A percentile compares a stretch with the other conserved stretches of the same genome.
These are phyloP conservation scores for Carex myosuroides DNA, from an alignment of 176 grass and related monocot genomes.

Conservation along the genomic window DNA sequence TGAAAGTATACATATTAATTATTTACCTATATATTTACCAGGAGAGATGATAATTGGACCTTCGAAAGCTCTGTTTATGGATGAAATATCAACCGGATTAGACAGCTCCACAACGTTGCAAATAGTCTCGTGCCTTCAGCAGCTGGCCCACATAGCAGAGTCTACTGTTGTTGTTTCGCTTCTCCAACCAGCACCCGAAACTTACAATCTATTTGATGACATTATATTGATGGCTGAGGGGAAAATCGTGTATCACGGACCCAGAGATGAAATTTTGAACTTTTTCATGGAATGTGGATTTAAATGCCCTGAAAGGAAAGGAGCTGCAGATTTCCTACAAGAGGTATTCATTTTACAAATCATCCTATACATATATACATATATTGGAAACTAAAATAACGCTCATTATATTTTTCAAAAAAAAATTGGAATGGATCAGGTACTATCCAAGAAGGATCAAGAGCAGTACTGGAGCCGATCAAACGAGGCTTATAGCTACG, in stretches of 20 bases:
- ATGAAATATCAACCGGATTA: conserved; percentile 88
- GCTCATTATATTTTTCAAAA: neutral
- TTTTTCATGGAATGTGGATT: conserved; percentile 79
- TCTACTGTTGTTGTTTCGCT: conserved; percentile 60
- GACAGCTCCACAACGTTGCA: conserved; percentile 82
- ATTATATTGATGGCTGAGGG: conserved; percentile 85
- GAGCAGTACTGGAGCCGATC: conserved; percentile 48
- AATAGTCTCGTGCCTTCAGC: conserved; percentile 71
- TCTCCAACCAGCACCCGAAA: conserved; percentile 76
- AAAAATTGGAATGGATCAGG: conserved; percentile 24
- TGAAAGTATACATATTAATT: neutral
- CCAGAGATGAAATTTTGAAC: conserved; percentile 34
- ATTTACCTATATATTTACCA: conserved; percentile 7
- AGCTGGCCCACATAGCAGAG: conserved; percentile 54
- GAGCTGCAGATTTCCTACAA: conserved; percentile 67
- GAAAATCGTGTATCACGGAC: conserved; percentile 62
- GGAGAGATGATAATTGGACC: conserved; percentile 87
- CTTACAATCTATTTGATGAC: conserved; percentile 80
- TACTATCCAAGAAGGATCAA: conserved; percentile 76
- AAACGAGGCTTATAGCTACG: conserved; percentile 43
- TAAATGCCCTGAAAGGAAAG: conserved; percentile 72
- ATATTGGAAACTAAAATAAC: neutral
- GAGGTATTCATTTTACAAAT: conserved; percentile 39
- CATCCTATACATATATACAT: neutral
- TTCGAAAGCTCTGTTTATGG: conserved; percentile 73